Conservation (phyloP, 2,329 filamentous ascomycete genomes). For the Cytospora schulzeri region DNA sequence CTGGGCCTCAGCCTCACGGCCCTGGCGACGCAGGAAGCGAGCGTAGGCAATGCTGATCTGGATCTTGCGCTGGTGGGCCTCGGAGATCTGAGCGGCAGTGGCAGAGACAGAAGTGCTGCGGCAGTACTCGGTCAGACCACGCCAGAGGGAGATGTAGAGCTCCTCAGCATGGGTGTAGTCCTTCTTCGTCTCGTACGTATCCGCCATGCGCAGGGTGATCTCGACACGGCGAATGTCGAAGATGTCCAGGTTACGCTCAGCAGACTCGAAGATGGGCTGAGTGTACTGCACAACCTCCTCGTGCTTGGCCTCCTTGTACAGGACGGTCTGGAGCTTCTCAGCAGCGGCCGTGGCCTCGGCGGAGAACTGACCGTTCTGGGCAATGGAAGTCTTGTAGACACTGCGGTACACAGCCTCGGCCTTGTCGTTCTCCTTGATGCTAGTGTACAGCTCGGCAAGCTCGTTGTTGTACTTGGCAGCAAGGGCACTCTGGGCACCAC, state of each 20-base stretch:
- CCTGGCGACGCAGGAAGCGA: conserved; percentile 29
- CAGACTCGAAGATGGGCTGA: conserved; percentile 28
- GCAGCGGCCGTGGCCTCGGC: conserved; percentile 24
- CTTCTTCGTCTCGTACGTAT: conserved; percentile 29
- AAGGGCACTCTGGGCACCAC: conserved; percentile 24
- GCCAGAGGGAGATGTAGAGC: conserved; percentile 32
- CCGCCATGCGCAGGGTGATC: conserved; percentile 27
- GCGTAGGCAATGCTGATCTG: conserved; percentile 30
- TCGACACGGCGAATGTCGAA: conserved; percentile 28
- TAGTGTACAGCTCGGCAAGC: conserved; percentile 29
- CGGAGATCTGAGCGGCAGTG: conserved; percentile 23
- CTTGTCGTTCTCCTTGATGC: conserved; percentile 28
- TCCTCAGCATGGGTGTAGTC: conserved; percentile 30
- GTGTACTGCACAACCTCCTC: conserved; percentile 29
- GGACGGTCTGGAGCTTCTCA: conserved; percentile 28
- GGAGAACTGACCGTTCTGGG: conserved; percentile 26
- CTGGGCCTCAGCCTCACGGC: conserved; percentile 28
- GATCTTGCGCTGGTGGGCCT: conserved; percentile 31
- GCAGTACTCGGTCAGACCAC: conserved; percentile 29
- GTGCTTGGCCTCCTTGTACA: conserved; percentile 26
- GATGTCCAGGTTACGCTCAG: conserved; percentile 26
- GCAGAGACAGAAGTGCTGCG: conserved; percentile 23
- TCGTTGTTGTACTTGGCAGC: conserved; percentile 29
- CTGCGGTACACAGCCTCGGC: conserved; percentile 27
- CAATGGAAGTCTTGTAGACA: conserved; percentile 26